Conservation (phyloP, 1,284 basidiomycete genomes). For the Cystobasidium pallidum region DNA sequence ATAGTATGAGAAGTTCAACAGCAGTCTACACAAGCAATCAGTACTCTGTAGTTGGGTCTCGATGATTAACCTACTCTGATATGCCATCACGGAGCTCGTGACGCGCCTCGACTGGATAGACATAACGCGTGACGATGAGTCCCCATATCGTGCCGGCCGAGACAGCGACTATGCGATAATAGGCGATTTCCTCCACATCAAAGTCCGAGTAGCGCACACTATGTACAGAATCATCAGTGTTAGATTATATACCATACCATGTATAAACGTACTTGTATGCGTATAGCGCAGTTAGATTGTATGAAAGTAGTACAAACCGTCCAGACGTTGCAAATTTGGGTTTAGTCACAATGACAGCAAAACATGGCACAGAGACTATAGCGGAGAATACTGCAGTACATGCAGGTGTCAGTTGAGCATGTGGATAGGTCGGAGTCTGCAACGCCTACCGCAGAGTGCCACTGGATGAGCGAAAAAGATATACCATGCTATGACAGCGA, state of each 20-base stretch:
- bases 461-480: conserved; percentile 33
- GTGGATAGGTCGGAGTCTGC: not conserved
- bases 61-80: conserved; percentile 69
- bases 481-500: conserved; percentile 43
- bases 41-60: not conserved
- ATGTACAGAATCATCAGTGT: conserved; percentile 55
- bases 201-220: conserved; percentile 74
- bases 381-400: conserved; percentile 78
- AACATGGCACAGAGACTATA: conserved; percentile 89
- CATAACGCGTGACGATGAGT: conserved; percentile 78
- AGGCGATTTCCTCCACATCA: conserved; percentile 72
- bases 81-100: conserved; percentile 80
- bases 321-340: conserved; percentile 78
- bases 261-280: conserved; percentile 26
- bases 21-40: conserved; percentile 63
- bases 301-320: conserved; percentile 71
- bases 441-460: conserved; percentile 19
- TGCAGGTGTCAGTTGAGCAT: conserved; percentile 64
- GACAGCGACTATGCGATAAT: conserved; percentile 78
- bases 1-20: conserved; percentile 78
- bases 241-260: too few species aligned
- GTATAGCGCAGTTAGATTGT: conserved; percentile 43
- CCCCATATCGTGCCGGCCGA: conserved; percentile 87
- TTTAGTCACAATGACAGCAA: conserved; percentile 67
- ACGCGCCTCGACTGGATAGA: conserved; percentile 94